phyloP scores from a whole-genome alignment of 768 basidiomycete species.

The Suillus fuscotomentosus region DNA sequence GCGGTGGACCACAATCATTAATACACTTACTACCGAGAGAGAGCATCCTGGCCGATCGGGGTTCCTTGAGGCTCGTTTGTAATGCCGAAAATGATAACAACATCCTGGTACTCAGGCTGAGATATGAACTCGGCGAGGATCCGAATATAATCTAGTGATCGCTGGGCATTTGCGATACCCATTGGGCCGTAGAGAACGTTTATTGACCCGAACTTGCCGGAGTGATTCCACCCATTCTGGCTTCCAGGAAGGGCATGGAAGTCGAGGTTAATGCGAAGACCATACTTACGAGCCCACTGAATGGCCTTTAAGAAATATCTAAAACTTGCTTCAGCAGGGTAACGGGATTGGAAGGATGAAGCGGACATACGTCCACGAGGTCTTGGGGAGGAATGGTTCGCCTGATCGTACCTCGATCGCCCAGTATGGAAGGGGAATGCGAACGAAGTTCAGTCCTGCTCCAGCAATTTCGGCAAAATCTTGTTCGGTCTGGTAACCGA shows the following conservation, averaged over 20 bases:
- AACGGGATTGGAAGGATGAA: not conserved
- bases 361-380: constrained; percentile 70
- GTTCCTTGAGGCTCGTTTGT: constrained; percentile 81
- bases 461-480: constrained; percentile 93
- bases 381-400: constrained; percentile 83
- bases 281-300: constrained; percentile 96
- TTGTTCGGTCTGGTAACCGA: constrained; percentile 69
- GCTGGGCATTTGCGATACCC: constrained; percentile 94
- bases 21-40: constrained; percentile 60
- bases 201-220: constrained; percentile 74
- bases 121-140: constrained; percentile 90
- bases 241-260: constrained; percentile 75
- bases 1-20: not conserved
- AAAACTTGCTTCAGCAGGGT: constrained; percentile 11
- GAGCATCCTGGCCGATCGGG: constrained; percentile 50
- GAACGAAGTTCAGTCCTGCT: constrained; percentile 92
- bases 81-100: constrained; percentile 84
- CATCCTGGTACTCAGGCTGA: constrained; percentile 80
- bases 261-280: constrained; percentile 91
- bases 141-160: constrained; percentile 85
- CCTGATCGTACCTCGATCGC: constrained; percentile 76
- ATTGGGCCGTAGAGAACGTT: constrained; percentile 87
- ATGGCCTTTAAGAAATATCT: constrained; percentile 93
- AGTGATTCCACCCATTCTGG: constrained; percentile 98
- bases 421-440: constrained; percentile 91